phyloP scores from a whole-genome alignment of 116 monocot species.

The Posidonia oceanica region DNA sequence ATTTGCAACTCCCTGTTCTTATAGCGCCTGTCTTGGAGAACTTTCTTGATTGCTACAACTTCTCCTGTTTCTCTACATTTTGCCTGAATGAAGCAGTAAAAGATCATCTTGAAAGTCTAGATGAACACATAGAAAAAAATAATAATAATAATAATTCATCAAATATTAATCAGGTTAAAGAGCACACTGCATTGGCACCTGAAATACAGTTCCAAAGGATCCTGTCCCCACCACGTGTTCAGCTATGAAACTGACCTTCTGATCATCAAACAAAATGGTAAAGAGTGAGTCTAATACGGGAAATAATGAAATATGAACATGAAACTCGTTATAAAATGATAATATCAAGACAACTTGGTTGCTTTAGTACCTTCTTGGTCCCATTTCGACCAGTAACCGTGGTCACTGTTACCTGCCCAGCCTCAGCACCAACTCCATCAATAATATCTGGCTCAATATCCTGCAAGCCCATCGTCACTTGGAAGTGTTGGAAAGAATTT shows the following conservation, averaged over 20 bases:
- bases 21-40: constrained; percentile 53
- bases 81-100: constrained; percentile 26
- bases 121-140: background rate
- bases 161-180: too few species aligned
- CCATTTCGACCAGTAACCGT: constrained; percentile 56
- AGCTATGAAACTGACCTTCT: constrained; percentile 62
- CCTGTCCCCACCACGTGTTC: constrained; percentile 80
- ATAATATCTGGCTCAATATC: constrained; percentile 40
- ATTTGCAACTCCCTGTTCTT: constrained; percentile 83
- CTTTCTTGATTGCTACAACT: constrained; percentile 32
- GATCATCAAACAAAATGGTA: constrained; percentile 7
- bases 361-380: constrained; percentile 44
- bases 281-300: background rate
- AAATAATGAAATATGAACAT: background rate
- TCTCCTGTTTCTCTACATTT: constrained; percentile 87
- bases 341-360: background rate
- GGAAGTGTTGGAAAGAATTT: too few species aligned
- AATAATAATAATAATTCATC: background rate
- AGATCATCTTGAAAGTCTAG: background rate
- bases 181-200: constrained; percentile 25
- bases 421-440: constrained; percentile 34
- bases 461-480: constrained; percentile 15
- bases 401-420: constrained; percentile 59
- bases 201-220: constrained; percentile 79
- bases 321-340: background rate